A percentile compares a stretch with the other conserved stretches of the same genome.
Conservation (phyloP, 2,329 filamentous ascomycete genomes). For the Beauveria pseudobassiana region DNA sequence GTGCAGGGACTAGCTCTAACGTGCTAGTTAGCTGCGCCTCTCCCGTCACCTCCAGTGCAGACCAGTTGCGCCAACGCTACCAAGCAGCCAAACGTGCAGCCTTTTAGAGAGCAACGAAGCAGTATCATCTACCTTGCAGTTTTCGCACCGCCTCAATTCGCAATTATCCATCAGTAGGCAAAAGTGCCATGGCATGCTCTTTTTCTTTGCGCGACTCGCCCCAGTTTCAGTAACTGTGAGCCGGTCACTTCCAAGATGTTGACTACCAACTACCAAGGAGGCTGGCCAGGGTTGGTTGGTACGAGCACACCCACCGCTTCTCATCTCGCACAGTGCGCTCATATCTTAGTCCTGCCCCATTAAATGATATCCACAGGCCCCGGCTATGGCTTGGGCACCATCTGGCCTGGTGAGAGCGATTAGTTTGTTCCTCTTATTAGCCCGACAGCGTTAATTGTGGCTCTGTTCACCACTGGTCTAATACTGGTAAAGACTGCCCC, state of each 20-base stretch:
- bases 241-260: not conserved
- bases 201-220: not conserved
- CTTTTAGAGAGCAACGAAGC: not conserved
- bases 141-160: not conserved
- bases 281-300: not conserved
- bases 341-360: slow-evolving; percentile 4
- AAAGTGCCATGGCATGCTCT: not conserved
- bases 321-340: slow-evolving; percentile 10
- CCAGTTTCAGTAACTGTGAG: not conserved
- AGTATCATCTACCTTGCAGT: not conserved
- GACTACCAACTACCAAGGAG: not conserved
- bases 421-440: not conserved
- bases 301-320: not conserved
- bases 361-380: slow-evolving; percentile 6
- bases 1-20: not conserved
- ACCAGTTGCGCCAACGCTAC: not conserved
- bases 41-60: not conserved
- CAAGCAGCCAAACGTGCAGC: not conserved
- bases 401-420: slow-evolving; percentile 6
- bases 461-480: not conserved
- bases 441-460: slow-evolving; percentile 4
- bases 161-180: not conserved
- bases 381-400: not conserved
- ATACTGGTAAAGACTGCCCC: not conserved
- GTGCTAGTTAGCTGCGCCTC: not conserved